Conservation (phyloP, 495 filamentous ascomycete genomes). For the Neurospora sp. region DNA sequence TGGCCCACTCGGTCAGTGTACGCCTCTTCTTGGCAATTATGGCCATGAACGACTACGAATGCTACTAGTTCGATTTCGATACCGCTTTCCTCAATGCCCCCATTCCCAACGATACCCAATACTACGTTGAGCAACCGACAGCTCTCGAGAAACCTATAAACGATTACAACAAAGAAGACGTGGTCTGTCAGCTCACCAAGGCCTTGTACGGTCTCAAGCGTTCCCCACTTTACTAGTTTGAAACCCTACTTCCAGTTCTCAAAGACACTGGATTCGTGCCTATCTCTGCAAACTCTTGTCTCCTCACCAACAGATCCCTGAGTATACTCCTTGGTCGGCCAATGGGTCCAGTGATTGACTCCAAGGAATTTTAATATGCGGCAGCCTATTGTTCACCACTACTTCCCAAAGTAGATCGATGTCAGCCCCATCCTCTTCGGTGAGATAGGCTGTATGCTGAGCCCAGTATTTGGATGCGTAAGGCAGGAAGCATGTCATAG, state of each 20-base stretch:
- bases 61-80: neutral
- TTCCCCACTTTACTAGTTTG: neutral
- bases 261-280: neutral
- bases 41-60: neutral
- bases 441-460: too few species aligned
- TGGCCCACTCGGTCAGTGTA: neutral
- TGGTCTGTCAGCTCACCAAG: neutral
- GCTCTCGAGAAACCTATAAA: neutral
- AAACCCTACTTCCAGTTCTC: neutral
- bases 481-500: too few species aligned
- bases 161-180: neutral
- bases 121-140: neutral
- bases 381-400: too few species aligned
- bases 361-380: too few species aligned
- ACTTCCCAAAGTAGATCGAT: too few species aligned
- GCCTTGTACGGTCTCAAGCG: neutral
- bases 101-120: neutral
- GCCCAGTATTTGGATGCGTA: too few species aligned
- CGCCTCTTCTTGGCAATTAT: neutral
- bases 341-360: too few species aligned
- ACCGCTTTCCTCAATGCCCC: neutral
- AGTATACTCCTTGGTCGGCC: too few species aligned
- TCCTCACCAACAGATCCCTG: neutral
- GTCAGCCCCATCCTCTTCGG: too few species aligned
- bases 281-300: neutral